These are phyloP conservation scores for Aspergillus sp. DNA, from an alignment of 2,329 filamentous ascomycete species.

Conservation along the genomic window DNA sequence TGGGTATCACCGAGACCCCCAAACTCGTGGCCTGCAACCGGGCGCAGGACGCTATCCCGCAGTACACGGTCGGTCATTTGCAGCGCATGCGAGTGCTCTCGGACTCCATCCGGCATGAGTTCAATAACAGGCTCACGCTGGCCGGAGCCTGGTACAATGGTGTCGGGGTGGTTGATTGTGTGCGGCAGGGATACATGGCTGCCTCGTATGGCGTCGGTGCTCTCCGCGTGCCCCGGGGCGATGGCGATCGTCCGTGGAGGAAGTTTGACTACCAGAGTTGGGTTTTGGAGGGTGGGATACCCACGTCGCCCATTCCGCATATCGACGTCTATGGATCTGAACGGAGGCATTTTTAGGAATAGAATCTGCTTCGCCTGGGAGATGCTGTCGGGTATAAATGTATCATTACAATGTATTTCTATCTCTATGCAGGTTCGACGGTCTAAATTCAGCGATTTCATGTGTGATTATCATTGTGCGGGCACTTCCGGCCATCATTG, in stretches of 20 bases:
- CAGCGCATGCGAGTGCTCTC: slow-evolving; percentile 59
- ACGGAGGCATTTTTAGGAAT: slow-evolving; percentile 8
- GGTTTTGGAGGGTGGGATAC: slow-evolving; percentile 30
- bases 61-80: slow-evolving; percentile 79
- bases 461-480: background rate
- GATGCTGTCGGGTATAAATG: slow-evolving; percentile 1
- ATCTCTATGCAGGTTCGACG: background rate
- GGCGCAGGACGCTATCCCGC: slow-evolving; percentile 78
- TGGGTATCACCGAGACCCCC: slow-evolving; percentile 65
- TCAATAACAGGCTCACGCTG: slow-evolving; percentile 63
- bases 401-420: slow-evolving; percentile 1
- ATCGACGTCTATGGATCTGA: slow-evolving; percentile 11
- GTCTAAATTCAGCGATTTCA: background rate
- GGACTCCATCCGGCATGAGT: slow-evolving; percentile 54
- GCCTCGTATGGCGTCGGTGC: slow-evolving; percentile 40
- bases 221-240: slow-evolving; percentile 20
- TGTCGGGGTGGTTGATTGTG: slow-evolving; percentile 53
- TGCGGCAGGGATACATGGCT: slow-evolving; percentile 57
- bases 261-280: slow-evolving; percentile 19
- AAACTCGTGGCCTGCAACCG: slow-evolving; percentile 57
- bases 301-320: slow-evolving; percentile 23
- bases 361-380: background rate
- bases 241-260: slow-evolving; percentile 18
- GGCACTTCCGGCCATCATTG: background rate
- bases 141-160: slow-evolving; percentile 53